Evolutionary conservation across 805 yeast genomes (phyloP), one percentile per base, ranked within the genome.

Genomic region (Myxozyma neglecta): DNA sequence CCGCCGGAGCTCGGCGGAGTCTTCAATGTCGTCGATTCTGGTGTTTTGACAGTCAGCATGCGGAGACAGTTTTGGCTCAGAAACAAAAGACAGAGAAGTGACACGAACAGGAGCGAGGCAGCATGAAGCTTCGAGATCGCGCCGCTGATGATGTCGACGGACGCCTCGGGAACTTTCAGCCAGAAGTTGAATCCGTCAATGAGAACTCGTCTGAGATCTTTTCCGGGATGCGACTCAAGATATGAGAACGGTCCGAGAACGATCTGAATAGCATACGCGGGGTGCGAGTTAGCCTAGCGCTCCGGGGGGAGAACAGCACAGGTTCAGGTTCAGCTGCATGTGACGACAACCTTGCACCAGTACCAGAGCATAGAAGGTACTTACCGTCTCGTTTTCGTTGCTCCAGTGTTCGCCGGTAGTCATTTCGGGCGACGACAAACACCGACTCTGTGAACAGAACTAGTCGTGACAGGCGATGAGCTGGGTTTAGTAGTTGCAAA

Each of bases 1-100:
- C 45, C 98, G 74, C 66, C 98, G 78, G 49, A 84, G 75, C 20
- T 74, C 75, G 0, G 96, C 87, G 45, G 75, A 78, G 72, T 92
- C 98, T 71, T 92, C 98, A 34, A 92, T 88, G 70, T 92, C 98
- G 73, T 92, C 98, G 44, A 92, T 83, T 4, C 71, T 69, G 47
- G 36, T 8, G 36, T 11, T 20, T 35, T 18, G 35, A 24, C 35
- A n/a, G 35, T 56, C 46, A 34, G 16, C n/a, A n/a, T n/a, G n/a
- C n/a, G n/a, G n/a, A n/a, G n/a, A n/a, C n/a, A n/a, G n/a, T n/a
- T n/a, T n/a, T n/a, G n/a, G n/a, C n/a, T n/a, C n/a, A n/a, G n/a
- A n/a, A n/a, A n/a, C n/a, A n/a, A n/a, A n/a, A n/a, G n/a, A n/a
- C n/a, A n/a, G n/a, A n/a, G 20, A 42, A 42, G 18, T 39, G 18